phyloP scores from a whole-genome alignment of 2,329 filamentous ascomycete species.

The Pseudomassariella vexata region DNA sequence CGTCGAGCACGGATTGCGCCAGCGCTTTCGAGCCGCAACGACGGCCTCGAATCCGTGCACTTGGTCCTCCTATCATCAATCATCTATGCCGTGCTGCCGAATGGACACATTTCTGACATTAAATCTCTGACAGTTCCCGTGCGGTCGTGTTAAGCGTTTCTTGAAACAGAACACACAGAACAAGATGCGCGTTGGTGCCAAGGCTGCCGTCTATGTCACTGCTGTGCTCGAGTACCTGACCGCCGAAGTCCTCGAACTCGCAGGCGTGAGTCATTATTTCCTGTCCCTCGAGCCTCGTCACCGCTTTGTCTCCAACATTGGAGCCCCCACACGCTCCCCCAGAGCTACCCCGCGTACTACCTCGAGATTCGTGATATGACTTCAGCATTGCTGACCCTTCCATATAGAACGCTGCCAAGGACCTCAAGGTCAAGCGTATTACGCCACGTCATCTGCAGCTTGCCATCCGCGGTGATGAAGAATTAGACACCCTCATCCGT shows the following conservation, averaged over 20 bases:
- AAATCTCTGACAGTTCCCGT: conserved; percentile 99
- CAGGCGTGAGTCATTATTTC: conserved; percentile 59
- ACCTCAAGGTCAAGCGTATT: conserved; percentile 99
- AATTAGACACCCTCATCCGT: conserved; percentile 93
- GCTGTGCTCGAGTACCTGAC: conserved; percentile 97
- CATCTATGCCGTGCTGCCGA: too few relatives aligned
- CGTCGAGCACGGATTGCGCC: too few relatives aligned
- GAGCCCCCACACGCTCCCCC: conserved; percentile 7
- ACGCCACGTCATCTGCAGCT: conserved; percentile 96
- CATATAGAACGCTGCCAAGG: conserved; percentile 85
- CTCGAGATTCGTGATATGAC: conserved; percentile 13
- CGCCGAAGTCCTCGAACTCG: conserved; percentile 94
- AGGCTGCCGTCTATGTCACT: conserved; percentile 96
- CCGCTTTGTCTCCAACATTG: conserved; percentile 5
- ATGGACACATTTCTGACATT: too few relatives aligned
- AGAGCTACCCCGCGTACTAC: conserved; percentile 5
- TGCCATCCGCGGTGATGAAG: conserved; percentile 96
- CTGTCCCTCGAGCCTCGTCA: conserved; percentile 5
- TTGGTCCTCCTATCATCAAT: too few relatives aligned
- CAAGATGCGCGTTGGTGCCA: conserved; percentile 99
- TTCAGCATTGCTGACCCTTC: conserved; percentile 8
- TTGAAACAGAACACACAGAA: conserved; percentile 98
- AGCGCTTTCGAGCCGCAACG: too few relatives aligned
- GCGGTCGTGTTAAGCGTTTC: conserved; percentile 99
- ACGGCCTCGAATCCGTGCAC: too few relatives aligned